These are phyloP conservation scores for Seiridium cupressi DNA, from an alignment of 2,329 filamentous ascomycete genomes.

Conservation along the genomic window DNA sequence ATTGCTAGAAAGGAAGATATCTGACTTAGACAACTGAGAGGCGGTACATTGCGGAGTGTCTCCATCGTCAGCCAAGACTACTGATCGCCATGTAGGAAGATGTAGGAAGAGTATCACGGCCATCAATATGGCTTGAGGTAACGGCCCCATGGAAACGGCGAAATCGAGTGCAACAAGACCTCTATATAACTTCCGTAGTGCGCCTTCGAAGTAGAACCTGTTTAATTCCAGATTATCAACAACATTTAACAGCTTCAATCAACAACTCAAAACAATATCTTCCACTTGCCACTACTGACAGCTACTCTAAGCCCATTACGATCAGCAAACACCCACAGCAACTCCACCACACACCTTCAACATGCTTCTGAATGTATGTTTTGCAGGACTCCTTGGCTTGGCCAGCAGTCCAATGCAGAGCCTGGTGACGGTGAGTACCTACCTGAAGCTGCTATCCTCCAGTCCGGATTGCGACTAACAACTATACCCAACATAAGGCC, in stretches of 20 bases:
- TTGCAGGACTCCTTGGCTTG: not conserved
- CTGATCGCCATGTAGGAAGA: not conserved
- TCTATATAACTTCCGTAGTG: not conserved
- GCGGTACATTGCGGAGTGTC: not conserved
- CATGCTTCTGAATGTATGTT: not conserved
- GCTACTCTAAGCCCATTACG: not conserved
- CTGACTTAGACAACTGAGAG: not conserved
- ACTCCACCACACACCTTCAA: not conserved
- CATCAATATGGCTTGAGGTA: not conserved
- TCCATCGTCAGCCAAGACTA: not conserved
- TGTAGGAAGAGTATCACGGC: not conserved
- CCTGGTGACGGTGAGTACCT: not conserved
- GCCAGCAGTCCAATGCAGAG: not conserved
- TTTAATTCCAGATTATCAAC: not conserved
- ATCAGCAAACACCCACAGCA: not conserved
- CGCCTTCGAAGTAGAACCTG: not conserved
- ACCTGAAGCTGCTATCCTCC: not conserved
- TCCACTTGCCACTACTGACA: not conserved
- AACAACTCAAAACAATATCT: not conserved
- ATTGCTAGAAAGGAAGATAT: not conserved
- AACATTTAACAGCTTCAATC: not conserved
- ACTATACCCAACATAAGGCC: not conserved
- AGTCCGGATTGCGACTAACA: not conserved
- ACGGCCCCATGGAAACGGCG: not conserved
- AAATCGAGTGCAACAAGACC: not conserved